These are phyloP conservation scores for Boletus barrowsii DNA, from an alignment of 768 basidiomycete species.

Conservation along the genomic window DNA sequence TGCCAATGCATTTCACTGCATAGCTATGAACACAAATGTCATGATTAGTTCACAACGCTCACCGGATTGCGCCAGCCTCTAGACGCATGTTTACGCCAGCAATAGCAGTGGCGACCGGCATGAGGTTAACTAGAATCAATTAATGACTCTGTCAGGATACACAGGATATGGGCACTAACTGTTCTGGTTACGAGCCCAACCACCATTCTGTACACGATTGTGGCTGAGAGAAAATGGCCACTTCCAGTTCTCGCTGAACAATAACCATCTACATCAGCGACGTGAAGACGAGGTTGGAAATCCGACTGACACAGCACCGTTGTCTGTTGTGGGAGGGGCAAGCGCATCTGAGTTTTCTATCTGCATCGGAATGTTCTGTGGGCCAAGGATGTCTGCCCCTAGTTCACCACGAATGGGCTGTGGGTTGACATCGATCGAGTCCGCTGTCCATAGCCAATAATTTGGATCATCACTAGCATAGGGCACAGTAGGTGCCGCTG, in stretches of 20 bases:
- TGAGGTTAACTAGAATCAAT: constrained; percentile 30
- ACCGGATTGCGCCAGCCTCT: constrained; percentile 42
- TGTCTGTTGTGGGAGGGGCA: constrained; percentile 62
- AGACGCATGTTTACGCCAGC: constrained; percentile 43
- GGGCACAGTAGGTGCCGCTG: constrained; percentile 42
- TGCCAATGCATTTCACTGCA: constrained; percentile 46
- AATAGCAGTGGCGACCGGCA: constrained; percentile 40
- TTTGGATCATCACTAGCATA: constrained; percentile 48
- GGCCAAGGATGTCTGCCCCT: constrained; percentile 52
- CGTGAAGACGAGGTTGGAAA: background rate
- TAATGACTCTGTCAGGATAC: background rate
- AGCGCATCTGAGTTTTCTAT: constrained; percentile 55
- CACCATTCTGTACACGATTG: constrained; percentile 57
- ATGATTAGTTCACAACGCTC: background rate
- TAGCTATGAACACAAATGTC: constrained; percentile 3
- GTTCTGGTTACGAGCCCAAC: constrained; percentile 66
- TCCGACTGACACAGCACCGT: constrained; percentile 43
- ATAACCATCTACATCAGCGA: background rate
- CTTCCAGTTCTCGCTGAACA: constrained; percentile 45
- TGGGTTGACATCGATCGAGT: constrained; percentile 26
- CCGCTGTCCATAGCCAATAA: constrained; percentile 37
- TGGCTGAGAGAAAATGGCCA: constrained; percentile 66
- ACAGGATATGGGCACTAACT: constrained; percentile 29
- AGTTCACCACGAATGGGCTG: constrained; percentile 44
- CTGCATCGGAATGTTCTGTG: constrained; percentile 54